Evolutionary conservation across 192 early-diverging fungal species (phyloP), one percentile per base, ranked within the genome.

Genomic region (Linnemannia hyalina): DNA sequence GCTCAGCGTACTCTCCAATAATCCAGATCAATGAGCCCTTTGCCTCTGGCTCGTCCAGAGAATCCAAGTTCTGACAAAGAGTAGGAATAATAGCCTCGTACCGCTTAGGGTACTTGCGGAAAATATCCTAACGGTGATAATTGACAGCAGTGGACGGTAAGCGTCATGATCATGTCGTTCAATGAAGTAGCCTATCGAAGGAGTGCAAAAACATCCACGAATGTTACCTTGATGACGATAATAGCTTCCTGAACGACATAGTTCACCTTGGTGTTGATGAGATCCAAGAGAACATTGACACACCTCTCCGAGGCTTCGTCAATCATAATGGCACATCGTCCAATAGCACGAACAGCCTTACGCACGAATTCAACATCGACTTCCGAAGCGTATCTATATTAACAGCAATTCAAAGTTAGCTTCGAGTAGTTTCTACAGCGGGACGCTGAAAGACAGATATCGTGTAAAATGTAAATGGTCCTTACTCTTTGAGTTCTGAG

Each of bases 291-390:
- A 23, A 94, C 94, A 42, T 94, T 91, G 55, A 98, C 91, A 52
- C 97, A 97, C 73, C 94, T 83, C 69, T 97, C 96, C 15, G 97
- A 92, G 0, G 97, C 95, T 35, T 93, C 90, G 41, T 96, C 95
- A 85, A 97, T 94, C 88, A 97, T 97, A 52, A 98, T 94, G 1
- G 97, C 97, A 78, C 97, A 96, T 41, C 94, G 94, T 57, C 98
- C 96, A 82, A 99, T 98, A 16, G 97, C 97, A 35, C 91, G 87
- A 44, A 99, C 93, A 4, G 96, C 93, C 79, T 95, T 96, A 32
- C 96, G 89, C 6, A 98, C 97, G 93, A 98, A 98, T 78, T 97
- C 97, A 38, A 98, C 96, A 88, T 98, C 98, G 1, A 99, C 97
- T 82, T 99, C 97, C 77, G 95, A 96, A n/a, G 96, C 95, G 82